phyloP scores from a whole-genome alignment of 2,329 filamentous ascomycete genomes.

The Emergomyces orientalis region DNA sequence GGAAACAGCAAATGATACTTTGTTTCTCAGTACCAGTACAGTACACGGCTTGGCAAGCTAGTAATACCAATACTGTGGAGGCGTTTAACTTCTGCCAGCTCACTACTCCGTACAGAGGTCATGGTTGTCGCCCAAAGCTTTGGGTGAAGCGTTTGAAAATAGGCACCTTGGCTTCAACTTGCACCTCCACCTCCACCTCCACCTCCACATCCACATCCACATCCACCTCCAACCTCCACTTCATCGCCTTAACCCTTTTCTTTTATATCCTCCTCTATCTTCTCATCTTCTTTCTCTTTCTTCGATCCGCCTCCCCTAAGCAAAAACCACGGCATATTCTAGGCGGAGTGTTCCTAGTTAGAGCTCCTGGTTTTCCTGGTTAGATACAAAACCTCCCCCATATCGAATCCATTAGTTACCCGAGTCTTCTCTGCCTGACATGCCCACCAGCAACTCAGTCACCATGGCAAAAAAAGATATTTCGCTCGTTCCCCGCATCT shows the following conservation, averaged over 20 bases:
- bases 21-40: neutral
- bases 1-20: no score
- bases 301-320: neutral
- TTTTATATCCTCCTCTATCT: neutral
- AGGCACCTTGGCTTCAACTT: neutral
- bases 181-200: neutral
- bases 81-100: neutral
- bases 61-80: neutral
- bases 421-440: neutral
- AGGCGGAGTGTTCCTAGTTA: neutral
- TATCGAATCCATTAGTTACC: neutral
- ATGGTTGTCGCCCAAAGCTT: neutral
- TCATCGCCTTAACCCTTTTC: neutral
- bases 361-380: neutral
- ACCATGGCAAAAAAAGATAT: constrained; percentile 24
- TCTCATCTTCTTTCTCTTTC: neutral
- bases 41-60: neutral
- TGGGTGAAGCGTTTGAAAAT: no score
- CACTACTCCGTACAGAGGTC: no score
- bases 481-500: constrained; percentile 40
- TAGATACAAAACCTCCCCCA: neutral
- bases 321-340: neutral
- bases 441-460: neutral
- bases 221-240: neutral
- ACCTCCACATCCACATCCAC: neutral